Base-by-base conservation (phyloP, 805 yeast species). In the Jamesozyma spencerorum region DNA sequence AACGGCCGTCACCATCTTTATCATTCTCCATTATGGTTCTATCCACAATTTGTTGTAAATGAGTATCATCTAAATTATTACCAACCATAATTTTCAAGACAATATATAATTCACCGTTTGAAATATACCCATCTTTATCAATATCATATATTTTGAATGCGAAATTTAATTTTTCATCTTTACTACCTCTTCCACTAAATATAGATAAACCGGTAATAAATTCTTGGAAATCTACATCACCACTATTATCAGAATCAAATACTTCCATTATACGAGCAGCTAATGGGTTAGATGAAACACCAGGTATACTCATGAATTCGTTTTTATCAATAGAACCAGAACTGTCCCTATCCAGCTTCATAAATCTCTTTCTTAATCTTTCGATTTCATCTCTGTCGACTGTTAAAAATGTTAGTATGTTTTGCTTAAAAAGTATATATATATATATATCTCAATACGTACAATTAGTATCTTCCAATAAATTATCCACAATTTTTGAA, bases 81-180 rank as follows among this genome's bases (percentile, higher is more conserved):
- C 97, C 98, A 20, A 94, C 98, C 98, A 92, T 92, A 76, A 85
- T 84, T 63, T 92, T 85, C 65, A 92, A 69, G 31, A 92, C 97
- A 31, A 90, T 71, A 54, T 81, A 92, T 42, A 92, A 63, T 63
- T 92, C 99, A 18, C 98, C 99, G 57, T 90, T 90, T 2, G 97
- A 88, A 29, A 92, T 85, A 58, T 57, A 87, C 0, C 98, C 98
- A 58, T 92, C 99, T 41, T 86, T 72, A 62, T 92, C 99, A 47
- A 92, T 86, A 58, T 92, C 99, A 57, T 92, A 92, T 15, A 92
- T 86, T 54, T 80, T 84, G 65, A 92, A 92, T 10, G 96, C 92
- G 67, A 94, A 92, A 55, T 70, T 70, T 44, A 90, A 70, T 62
- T 87, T 90, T 49, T 86, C 97, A 40, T 78, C 81, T 37, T 77